Conservation (phyloP, 768 basidiomycete species). For the Termitomyces sp. region DNA sequence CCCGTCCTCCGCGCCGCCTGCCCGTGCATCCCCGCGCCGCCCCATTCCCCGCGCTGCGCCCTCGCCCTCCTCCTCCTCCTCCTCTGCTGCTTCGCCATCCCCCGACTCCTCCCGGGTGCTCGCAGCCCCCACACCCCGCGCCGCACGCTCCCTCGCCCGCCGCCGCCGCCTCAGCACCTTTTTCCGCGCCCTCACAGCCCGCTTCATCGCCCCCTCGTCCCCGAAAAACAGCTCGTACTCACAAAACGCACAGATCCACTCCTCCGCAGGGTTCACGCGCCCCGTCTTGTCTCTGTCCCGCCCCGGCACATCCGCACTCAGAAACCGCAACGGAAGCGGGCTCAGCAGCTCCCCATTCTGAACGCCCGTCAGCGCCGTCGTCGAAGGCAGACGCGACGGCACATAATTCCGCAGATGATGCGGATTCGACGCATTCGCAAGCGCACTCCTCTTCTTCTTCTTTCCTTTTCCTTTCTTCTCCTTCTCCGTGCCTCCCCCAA, state of each 20-base stretch:
- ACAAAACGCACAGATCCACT: slow-evolving; percentile 94
- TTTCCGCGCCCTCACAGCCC: slow-evolving; percentile 69
- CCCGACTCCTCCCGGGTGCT: slow-evolving; percentile 23
- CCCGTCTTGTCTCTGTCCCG: slow-evolving; percentile 18
- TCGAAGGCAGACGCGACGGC: slow-evolving; percentile 72
- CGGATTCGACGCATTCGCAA: slow-evolving; percentile 92
- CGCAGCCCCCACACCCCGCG: slow-evolving; percentile 37
- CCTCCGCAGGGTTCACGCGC: slow-evolving; percentile 65
- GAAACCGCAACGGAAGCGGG: slow-evolving; percentile 62
- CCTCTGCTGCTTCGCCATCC: slow-evolving; percentile 18
- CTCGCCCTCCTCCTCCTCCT: slow-evolving; percentile 14
- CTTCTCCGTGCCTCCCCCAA: neutral
- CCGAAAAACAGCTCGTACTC: slow-evolving; percentile 93
- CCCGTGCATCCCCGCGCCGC: neutral
- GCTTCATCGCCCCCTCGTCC: slow-evolving; percentile 53
- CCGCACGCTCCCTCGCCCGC: slow-evolving; percentile 71
- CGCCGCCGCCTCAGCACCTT: slow-evolving; percentile 71
- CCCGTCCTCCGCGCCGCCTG: neutral
- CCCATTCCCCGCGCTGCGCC: neutral
- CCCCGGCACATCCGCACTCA: slow-evolving; percentile 61
- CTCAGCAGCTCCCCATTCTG: slow-evolving; percentile 35
- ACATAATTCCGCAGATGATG: slow-evolving; percentile 95
- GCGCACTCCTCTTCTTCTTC: slow-evolving; percentile 92
- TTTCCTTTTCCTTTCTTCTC: slow-evolving; percentile 35
- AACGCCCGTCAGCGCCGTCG: slow-evolving; percentile 19